Evolutionary conservation across 306 rosid genomes (phyloP), one percentile per base, ranked within the genome.

Genomic region (Dalbergia oliveri): DNA sequence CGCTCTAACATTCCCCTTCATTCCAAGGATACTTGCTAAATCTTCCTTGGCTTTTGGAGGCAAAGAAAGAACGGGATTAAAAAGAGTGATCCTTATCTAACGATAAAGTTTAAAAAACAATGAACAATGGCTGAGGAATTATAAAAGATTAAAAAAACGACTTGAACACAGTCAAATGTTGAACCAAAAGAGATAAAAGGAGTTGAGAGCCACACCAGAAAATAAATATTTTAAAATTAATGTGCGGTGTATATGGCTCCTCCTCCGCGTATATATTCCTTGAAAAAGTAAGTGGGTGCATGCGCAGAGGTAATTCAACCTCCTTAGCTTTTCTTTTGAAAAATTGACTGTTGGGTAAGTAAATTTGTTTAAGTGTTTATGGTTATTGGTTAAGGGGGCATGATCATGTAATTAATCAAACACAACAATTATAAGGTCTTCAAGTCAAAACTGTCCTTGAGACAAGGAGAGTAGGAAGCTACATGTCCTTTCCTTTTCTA

Each of bases 271-370:
- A 1, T 50, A 13, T 14, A 71, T 65, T 67, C 56, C 53, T 75
- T 49, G 26, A 41, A 50, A 45, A 15, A 18, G 34, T 26, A 21
- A 69, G 65, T 68, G 56, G 51, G 64, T 26, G 31, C 31, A 26
- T 60, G 59, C 58, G 3, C 49, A 7, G 12, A 44, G 37, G 66
- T 75, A 60, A 62, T 58, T 69, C 31, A 62, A 54, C 69, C 70
- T 54, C 51, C 15, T n/a, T n/a, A n/a, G n/a, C n/a, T 83, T 79
- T 73, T 47, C n/a, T 18, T 43, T 43, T 1, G 23, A 15, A 69
- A 63, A 76, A 56, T 71, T 58, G 79, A 70, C 62, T 41, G n/a
- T 79, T 49, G 59, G 9, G 14, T 66, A 73, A 71, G 66, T 67
- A 18, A 37, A 3, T 3, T 44, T 21, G n/a, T 43, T 67, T 26